Evolutionary conservation across 257 asterid species (phyloP), one percentile per base, ranked within the genome.

Genomic region (Petrea volubilis): DNA sequence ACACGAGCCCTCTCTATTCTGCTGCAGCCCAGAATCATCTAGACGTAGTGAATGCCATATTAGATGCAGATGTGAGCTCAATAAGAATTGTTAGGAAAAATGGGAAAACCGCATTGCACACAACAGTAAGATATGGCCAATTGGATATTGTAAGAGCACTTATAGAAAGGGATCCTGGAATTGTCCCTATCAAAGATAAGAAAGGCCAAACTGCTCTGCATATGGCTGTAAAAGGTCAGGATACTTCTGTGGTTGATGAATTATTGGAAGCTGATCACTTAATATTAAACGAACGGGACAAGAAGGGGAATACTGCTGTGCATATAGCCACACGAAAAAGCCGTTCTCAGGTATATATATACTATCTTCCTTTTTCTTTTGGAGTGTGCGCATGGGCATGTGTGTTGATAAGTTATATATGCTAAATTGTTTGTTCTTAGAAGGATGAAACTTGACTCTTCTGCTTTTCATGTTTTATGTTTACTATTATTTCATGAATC

Each of bases 171-270:
- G 97, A 92, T 83, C 90, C 96, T 0, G 92, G 85, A 29, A 88
- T 92, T 58, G 81, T 95, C 33, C 33, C 96, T 25, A 80, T 87
- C 59, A 95, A 90, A 77, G 99, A 95, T 72, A 92, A 88, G 86
- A 95, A 95, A 80, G 97, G 97, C 50, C 99, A 95, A 83, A 95
- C 99, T 4, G 98, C 99, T 18, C 82, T 95, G 71, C 99, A 95
- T 74, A 95, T 95, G 99, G 99, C 99, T 68, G 99, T 87, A 27
- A 95, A 95, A 75, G 99, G 99, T 77, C 96, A 95, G 70, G 86
- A 88, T 68, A 60, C 87, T 51, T 58, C 72, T 8, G 98, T 92
- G 24, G 88, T 95, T 8, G 97, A 92, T 66, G 96, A 92, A 64
- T 70, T 95, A 60, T 70, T 95, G 70, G 95, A 90, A 79, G 88